Base-by-base conservation (phyloP, 352 stramenopile species). In the Pythium volutum region DNA sequence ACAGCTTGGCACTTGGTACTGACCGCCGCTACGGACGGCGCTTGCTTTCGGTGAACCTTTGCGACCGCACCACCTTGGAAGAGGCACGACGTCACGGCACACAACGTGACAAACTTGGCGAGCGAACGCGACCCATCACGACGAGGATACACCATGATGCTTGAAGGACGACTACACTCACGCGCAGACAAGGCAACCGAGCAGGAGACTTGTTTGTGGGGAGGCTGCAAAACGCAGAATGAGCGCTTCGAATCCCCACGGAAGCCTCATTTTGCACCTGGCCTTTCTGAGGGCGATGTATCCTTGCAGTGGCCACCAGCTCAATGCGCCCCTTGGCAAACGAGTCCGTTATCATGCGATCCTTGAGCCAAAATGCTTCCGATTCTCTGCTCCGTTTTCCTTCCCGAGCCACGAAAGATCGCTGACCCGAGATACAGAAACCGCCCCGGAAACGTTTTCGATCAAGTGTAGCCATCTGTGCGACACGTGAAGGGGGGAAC, bases 131-230 rank as follows among this genome's bases (percentile, higher is more conserved):
- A 47, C 12, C 49, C 50, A 39, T 58, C 48, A 20, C 36, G 20
- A 54, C 58, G 48, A 23, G 59, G 59, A 55, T 66, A 66, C 59
- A 66, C 59, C 59, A 66, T 66, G 33, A n/a, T 34, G 51, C 31
- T 43, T 20, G 18, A 22, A n/a, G n/a, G n/a, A 18, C 22, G 2
- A 38, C 39, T 4, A 54, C 49, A 33, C 20, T 29, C 29, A 46
- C 41, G 18, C 26, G 23, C 31, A 56, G 46, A 7, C 58, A 53
- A 58, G 38, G 23, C 55, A 10, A 47, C 45, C 34, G 16, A 49
- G 16, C 6, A 43, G 58, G 34, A 25, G 58, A 42, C 20, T 55
- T 58, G 58, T 20, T 29, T 58, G 27, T 36, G 49, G n/a, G 38
- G 38, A 58, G 39, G 58, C 48, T 65, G 58, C 48, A 52, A 23